These are phyloP conservation scores for Hirsutella minnesotensis DNA, from an alignment of 2,329 filamentous ascomycete genomes.

Conservation along the genomic window DNA sequence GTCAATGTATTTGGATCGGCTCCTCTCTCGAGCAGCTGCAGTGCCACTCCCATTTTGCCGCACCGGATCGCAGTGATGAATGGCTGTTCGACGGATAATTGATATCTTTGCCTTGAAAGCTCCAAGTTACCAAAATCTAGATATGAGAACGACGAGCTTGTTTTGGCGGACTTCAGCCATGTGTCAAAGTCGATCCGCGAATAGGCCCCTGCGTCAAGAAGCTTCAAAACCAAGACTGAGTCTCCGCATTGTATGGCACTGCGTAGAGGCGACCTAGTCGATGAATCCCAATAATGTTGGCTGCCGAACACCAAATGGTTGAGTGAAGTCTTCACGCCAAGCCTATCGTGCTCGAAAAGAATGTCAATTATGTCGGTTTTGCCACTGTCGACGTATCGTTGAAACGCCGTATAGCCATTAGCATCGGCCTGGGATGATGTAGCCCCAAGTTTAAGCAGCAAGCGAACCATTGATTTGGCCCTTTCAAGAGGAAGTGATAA, in stretches of 20 bases:
- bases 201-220: slow-evolving; percentile 53
- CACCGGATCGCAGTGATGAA: slow-evolving; percentile 46
- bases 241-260: slow-evolving; percentile 46
- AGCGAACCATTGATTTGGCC: slow-evolving; percentile 51
- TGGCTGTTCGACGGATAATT: not conserved
- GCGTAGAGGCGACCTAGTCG: slow-evolving; percentile 39
- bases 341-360: slow-evolving; percentile 43
- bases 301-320: not conserved
- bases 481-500: slow-evolving; percentile 50
- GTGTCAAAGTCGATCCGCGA: slow-evolving; percentile 48
- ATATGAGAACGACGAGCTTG: slow-evolving; percentile 23
- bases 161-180: slow-evolving; percentile 47
- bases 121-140: slow-evolving; percentile 13
- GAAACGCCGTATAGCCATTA: slow-evolving; percentile 51
- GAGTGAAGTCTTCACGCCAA: slow-evolving; percentile 43
- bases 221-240: slow-evolving; percentile 37
- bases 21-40: slow-evolving; percentile 49
- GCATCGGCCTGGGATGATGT: slow-evolving; percentile 62
- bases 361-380: slow-evolving; percentile 35
- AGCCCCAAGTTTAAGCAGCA: slow-evolving; percentile 58
- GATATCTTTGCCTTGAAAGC: not conserved
- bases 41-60: slow-evolving; percentile 31
- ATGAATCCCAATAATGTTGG: slow-evolving; percentile 10
- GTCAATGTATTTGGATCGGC: slow-evolving; percentile 54
- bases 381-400: slow-evolving; percentile 46